Evolutionary conservation across 768 basidiomycete genomes (phyloP).

Genomic region (Hebeloma cylindrosporum): DNA sequence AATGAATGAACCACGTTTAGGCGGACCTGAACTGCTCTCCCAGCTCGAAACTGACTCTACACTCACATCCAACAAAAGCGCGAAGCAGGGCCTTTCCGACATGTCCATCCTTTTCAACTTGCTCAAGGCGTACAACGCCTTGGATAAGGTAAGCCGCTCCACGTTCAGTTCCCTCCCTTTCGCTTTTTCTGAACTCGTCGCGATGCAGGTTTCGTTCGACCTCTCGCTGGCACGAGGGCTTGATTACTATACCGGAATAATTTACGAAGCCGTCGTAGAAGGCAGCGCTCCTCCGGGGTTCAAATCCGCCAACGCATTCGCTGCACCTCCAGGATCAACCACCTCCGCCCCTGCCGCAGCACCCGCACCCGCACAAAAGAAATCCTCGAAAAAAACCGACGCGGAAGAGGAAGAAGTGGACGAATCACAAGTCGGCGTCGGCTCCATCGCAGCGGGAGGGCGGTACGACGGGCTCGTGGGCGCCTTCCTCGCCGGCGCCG

Average conservation of each 20-base stretch:
- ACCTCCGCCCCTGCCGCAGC: slow-evolving; percentile 23
- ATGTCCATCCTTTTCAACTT: slow-evolving; percentile 85
- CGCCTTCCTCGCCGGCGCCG: slow-evolving; percentile 82
- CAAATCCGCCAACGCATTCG: slow-evolving; percentile 49
- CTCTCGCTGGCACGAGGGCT: slow-evolving; percentile 95
- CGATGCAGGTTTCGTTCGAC: slow-evolving; percentile 84
- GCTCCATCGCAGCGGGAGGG: slow-evolving; percentile 99
- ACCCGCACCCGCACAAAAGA: slow-evolving; percentile 25
- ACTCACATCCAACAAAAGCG: slow-evolving; percentile 69
- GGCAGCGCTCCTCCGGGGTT: slow-evolving; percentile 91
- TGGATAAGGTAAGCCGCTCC: slow-evolving; percentile 73
- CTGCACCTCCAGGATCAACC: slow-evolving; percentile 25
- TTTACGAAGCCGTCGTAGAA: slow-evolving; percentile 94
- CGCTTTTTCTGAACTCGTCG: not conserved
- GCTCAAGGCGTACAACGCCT: slow-evolving; percentile 75
- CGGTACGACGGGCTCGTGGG: slow-evolving; percentile 95
- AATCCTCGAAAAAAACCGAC: slow-evolving; percentile 32
- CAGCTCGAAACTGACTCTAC: slow-evolving; percentile 61
- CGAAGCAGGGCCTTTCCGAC: slow-evolving; percentile 81
- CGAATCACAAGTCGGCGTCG: slow-evolving; percentile 91
- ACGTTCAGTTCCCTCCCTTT: not conserved
- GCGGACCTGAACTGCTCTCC: slow-evolving; percentile 75
- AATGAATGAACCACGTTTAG: slow-evolving; percentile 35
- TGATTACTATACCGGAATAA: slow-evolving; percentile 98
- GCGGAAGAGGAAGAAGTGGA: slow-evolving; percentile 82